Conservation (phyloP, 805 yeast species). For the Metschnikowia reukaufii region DNA sequence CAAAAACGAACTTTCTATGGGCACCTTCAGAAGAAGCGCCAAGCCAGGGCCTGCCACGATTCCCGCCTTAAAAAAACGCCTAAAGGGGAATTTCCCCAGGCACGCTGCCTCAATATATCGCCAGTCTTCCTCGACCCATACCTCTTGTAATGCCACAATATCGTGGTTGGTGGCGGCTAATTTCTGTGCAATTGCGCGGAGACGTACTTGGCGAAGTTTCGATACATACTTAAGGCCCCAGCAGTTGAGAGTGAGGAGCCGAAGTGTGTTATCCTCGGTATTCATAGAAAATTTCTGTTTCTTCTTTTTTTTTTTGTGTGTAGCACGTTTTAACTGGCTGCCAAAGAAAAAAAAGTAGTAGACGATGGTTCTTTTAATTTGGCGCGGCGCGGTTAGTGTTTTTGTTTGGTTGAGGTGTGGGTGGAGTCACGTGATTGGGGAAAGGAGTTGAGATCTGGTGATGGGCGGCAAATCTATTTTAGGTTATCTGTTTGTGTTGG, state of each 20-base stretch:
- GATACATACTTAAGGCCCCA: conserved; percentile 92
- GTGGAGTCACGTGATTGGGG: too few relatives aligned
- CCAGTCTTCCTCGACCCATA: conserved; percentile 91
- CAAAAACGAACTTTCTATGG: conserved; percentile 75
- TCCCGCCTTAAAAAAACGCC: conserved; percentile 76
- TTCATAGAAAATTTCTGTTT: too few relatives aligned
- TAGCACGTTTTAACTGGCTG: too few relatives aligned
- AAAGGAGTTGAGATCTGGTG: too few relatives aligned
- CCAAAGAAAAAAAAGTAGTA: too few relatives aligned
- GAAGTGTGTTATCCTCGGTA: not conserved
- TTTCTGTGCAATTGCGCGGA: conserved; percentile 70
- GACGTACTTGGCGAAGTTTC: conserved; percentile 61
- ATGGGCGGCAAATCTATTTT: too few relatives aligned
- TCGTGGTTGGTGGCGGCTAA: conserved; percentile 63
- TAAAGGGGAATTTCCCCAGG: conserved; percentile 52
- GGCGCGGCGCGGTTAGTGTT: too few relatives aligned
- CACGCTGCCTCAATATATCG: conserved; percentile 53
- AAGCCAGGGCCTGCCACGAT: conserved; percentile 92
- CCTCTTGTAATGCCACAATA: conserved; percentile 89
- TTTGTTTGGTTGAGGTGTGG: too few relatives aligned
- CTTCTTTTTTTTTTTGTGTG: too few relatives aligned
- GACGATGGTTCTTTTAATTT: too few relatives aligned
- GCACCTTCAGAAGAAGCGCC: conserved; percentile 78
- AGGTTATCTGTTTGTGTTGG: too few relatives aligned
- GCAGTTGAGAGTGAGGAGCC: conserved; percentile 66